Base-by-base conservation (phyloP, 106 monocot genomes). In the Xerophyta viscosa region DNA sequence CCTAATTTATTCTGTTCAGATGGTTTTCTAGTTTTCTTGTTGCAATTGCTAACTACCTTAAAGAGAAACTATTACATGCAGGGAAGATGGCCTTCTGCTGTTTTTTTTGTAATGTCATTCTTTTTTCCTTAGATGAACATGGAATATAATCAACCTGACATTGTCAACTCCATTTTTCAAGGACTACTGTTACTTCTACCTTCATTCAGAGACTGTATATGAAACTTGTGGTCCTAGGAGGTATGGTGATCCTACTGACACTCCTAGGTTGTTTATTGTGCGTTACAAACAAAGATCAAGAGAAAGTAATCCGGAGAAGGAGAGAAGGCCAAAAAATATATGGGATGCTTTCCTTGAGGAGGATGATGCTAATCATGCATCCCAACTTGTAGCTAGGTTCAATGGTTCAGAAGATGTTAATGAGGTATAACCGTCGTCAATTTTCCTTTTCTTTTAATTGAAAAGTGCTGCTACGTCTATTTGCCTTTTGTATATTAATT, bases 211-310 rank as follows among this genome's bases (percentile, higher is more conserved):
- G 17, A 70, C 69, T 53, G 64, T 69, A 37, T 78, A 70, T 69
- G 89, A 90, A 65, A 79, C 89, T 37, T 98, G 96, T 61, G 96
- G 96, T 19, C 78, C 96, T 31, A 68, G 77, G 56, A 70, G 61
- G 25, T 84, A 74, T 70, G 94, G 67, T 49, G 68, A 70, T 54
- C 53, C 60, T 28, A 31, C 27, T 39, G 81, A 86, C 58, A 65
- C 66, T 27, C 89, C 96, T 56, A 50, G 55, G 23, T 31, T 98
- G 33, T 86, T 89, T 59, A 62, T 98, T 53, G 64, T 98, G 4
- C 85, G 96, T 18, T 98, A 82, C 48, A 79, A 67, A 74, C 82
- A 76, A 54, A 80, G 73, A 53, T 63, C 68, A 46, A 79, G 65
- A 14, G 85, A 74, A 27, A 64, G 39, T 33, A 57, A 58, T 36